These are phyloP conservation scores for Luzula sylvatica DNA, from an alignment of 176 grass and related monocot genomes.

Conservation along the genomic window DNA sequence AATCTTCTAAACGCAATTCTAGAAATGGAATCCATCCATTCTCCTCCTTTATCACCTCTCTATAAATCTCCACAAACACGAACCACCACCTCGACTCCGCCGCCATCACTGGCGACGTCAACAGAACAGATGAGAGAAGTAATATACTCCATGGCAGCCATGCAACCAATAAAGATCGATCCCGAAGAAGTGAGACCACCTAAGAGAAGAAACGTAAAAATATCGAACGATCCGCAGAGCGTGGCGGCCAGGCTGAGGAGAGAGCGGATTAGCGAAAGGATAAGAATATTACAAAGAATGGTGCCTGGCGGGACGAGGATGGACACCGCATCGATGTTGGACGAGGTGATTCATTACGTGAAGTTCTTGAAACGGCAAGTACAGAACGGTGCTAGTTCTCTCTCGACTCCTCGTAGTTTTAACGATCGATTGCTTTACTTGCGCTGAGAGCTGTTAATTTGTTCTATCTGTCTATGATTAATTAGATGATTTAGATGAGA, in stretches of 20 bases:
- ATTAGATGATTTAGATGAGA: background rate
- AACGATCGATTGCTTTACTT: background rate
- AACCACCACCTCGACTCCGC: background rate
- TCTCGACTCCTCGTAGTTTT: no score
- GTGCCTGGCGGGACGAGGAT: conserved; percentile 69
- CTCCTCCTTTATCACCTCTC: conserved; percentile 9
- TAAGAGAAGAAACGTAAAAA: conserved; percentile 20
- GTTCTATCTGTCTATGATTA: no score
- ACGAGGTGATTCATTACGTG: conserved; percentile 76
- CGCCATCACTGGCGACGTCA: conserved; percentile 13
- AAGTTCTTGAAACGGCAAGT: conserved; percentile 85
- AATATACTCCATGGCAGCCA: conserved; percentile 68
- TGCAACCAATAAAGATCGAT: conserved; percentile 51
- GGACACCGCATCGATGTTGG: conserved; percentile 90
- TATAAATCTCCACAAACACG: background rate
- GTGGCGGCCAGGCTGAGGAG: conserved; percentile 51
- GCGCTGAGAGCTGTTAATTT: no score
- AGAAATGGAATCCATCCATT: conserved; percentile 29
- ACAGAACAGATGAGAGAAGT: conserved; percentile 58
- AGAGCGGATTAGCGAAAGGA: conserved; percentile 52
- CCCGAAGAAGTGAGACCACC: conserved; percentile 7
- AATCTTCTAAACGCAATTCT: conserved; percentile 61
- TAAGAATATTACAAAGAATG: conserved; percentile 59
- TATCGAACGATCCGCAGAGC: conserved; percentile 64
- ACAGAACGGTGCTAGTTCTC: conserved; percentile 12